These are phyloP conservation scores for Exophiala sideris DNA, from an alignment of 2,329 filamentous ascomycete genomes.

Conservation along the genomic window DNA sequence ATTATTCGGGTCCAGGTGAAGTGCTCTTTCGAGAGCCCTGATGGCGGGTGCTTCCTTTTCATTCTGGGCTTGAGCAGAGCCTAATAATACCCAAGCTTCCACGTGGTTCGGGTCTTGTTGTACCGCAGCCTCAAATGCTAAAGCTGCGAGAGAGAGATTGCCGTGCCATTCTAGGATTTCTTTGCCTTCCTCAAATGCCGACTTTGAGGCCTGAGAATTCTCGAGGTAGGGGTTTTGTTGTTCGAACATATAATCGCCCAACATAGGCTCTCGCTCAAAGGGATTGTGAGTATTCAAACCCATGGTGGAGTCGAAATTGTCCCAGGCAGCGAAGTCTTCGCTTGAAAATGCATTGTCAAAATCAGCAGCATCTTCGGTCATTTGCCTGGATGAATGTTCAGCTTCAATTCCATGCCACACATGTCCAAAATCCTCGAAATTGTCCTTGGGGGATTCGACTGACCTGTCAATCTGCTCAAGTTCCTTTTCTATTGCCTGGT, in stretches of 20 bases:
- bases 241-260: slow-evolving; percentile 93
- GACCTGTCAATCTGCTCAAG: slow-evolving; percentile 85
- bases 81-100: slow-evolving; percentile 90
- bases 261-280: slow-evolving; percentile 59
- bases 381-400: slow-evolving; percentile 51
- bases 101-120: slow-evolving; percentile 85
- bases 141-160: slow-evolving; percentile 85
- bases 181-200: slow-evolving; percentile 84
- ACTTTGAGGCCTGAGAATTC: slow-evolving; percentile 55
- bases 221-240: slow-evolving; percentile 86
- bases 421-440: slow-evolving; percentile 83
- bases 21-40: slow-evolving; percentile 82
- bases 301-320: slow-evolving; percentile 58
- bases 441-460: slow-evolving; percentile 68
- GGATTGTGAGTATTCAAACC: slow-evolving; percentile 62
- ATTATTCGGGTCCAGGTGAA: slow-evolving; percentile 84
- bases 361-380: slow-evolving; percentile 63
- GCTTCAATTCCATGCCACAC: slow-evolving; percentile 54
- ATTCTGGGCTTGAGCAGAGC: slow-evolving; percentile 92
- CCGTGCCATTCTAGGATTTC: slow-evolving; percentile 91
- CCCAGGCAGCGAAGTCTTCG: slow-evolving; percentile 78
- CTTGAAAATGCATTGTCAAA: slow-evolving; percentile 59
- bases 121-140: slow-evolving; percentile 93
- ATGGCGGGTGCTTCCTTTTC: slow-evolving; percentile 98
- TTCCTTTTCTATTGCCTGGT: slow-evolving; percentile 76